phyloP scores from a whole-genome alignment of 2,329 filamentous ascomycete species.

The Xylaria digitata region DNA sequence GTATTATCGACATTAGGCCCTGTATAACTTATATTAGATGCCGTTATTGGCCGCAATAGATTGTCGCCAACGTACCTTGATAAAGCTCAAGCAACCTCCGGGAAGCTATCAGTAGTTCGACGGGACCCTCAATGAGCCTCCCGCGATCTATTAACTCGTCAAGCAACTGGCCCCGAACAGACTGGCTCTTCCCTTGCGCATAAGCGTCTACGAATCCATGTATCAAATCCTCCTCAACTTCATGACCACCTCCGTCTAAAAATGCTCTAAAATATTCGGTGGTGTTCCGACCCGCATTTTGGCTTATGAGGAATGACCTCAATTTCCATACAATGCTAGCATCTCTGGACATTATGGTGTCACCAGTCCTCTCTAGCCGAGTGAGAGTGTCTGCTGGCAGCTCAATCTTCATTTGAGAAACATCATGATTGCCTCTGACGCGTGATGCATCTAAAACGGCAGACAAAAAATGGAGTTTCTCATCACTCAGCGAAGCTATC shows the following conservation, averaged over 20 bases:
- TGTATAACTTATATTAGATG: constrained; percentile 37
- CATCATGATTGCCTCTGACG: constrained; percentile 33
- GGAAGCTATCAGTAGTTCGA: constrained; percentile 43
- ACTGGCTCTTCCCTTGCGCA: constrained; percentile 38
- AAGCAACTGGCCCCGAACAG: constrained; percentile 40
- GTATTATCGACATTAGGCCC: constrained; percentile 25
- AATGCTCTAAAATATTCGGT: constrained; percentile 35
- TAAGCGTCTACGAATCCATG: constrained; percentile 46
- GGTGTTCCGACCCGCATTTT: constrained; percentile 41
- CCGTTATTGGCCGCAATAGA: background rate
- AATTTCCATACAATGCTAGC: constrained; percentile 47
- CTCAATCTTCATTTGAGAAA: constrained; percentile 36
- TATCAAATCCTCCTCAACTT: constrained; percentile 42
- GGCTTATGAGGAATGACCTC: constrained; percentile 45
- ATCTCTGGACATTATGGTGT: constrained; percentile 37
- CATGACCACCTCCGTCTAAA: constrained; percentile 39
- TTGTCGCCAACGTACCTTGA: constrained; percentile 38
- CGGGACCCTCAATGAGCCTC: constrained; percentile 40
- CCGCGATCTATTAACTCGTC: constrained; percentile 37
- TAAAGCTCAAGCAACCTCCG: constrained; percentile 44
- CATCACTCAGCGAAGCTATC: constrained; percentile 31
- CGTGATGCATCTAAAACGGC: constrained; percentile 43
- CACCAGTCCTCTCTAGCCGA: constrained; percentile 42
- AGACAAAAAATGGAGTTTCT: constrained; percentile 37
- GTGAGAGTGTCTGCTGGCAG: constrained; percentile 40